Percentiles rank a stretch among this genome's conserved stretches.
These are phyloP conservation scores for Coemansia sp. DNA, from an alignment of 192 early-diverging fungal species.

Conservation along the genomic window DNA sequence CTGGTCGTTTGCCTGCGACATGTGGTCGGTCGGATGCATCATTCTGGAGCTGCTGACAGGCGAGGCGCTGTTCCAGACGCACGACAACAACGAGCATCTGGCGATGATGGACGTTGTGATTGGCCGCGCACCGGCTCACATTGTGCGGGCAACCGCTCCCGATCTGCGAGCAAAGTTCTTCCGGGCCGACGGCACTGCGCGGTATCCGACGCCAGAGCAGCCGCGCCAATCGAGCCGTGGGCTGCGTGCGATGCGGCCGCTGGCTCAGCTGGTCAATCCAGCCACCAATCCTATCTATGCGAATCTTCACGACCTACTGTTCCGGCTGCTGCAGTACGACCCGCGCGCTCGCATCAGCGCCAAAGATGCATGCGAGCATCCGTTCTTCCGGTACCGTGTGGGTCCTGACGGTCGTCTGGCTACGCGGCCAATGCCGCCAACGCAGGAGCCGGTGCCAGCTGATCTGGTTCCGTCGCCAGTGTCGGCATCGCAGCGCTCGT, in stretches of 20 bases:
- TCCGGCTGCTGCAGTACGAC: constrained; percentile 74
- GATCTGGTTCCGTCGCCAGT: constrained; percentile 16
- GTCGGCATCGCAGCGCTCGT: constrained; percentile 21
- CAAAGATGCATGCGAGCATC: constrained; percentile 77
- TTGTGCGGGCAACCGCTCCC: constrained; percentile 55
- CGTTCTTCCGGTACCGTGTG: constrained; percentile 73
- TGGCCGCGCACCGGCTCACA: constrained; percentile 69
- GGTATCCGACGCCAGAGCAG: constrained; percentile 46
- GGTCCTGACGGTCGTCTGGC: constrained; percentile 47
- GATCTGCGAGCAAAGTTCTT: constrained; percentile 46
- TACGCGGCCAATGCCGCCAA: constrained; percentile 10
- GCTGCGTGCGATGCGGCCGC: constrained; percentile 42
- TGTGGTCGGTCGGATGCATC: constrained; percentile 98
- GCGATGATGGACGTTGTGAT: constrained; percentile 94
- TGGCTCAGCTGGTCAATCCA: constrained; percentile 52
- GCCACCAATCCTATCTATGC: constrained; percentile 49
- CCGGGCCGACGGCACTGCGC: constrained; percentile 30
- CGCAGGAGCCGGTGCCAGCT: constrained; percentile 5
- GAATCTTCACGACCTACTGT: constrained; percentile 71
- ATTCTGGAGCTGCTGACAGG: constrained; percentile 94
- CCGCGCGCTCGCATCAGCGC: constrained; percentile 79
- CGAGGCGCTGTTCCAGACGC: constrained; percentile 95
- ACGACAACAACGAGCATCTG: constrained; percentile 95
- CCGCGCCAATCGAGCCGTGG: constrained; percentile 39
- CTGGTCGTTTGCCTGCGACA: constrained; percentile 96